Conservation (phyloP, 495 filamentous ascomycete species). For the Penicillium chermesinum region DNA sequence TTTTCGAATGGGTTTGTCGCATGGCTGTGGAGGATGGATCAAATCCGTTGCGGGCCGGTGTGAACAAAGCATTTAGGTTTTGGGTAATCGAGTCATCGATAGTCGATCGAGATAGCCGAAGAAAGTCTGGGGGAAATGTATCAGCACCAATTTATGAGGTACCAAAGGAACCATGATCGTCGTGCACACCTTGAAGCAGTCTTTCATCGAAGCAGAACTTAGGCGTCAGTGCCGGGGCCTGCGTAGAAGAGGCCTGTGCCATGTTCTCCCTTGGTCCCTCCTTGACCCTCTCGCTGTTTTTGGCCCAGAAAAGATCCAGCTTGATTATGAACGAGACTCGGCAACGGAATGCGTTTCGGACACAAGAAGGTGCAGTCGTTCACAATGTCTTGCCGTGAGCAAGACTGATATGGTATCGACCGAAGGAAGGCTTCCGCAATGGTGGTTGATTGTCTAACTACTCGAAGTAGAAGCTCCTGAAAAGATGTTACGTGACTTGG, state of each 20-base stretch:
- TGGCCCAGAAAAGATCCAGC: constrained; percentile 44
- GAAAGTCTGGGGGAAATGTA: constrained; percentile 69
- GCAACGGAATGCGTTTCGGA: too few relatives aligned
- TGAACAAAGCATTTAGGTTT: constrained; percentile 85
- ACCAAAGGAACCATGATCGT: background rate
- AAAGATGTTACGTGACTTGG: background rate
- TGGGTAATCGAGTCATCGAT: constrained; percentile 93
- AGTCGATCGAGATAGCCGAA: constrained; percentile 76
- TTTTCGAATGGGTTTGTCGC: constrained; percentile 43
- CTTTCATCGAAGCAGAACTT: constrained; percentile 92
- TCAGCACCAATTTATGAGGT: too few relatives aligned
- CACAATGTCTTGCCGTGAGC: too few relatives aligned
- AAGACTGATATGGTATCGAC: too few relatives aligned
- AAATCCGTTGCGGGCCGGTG: constrained; percentile 65
- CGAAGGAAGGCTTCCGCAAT: background rate
- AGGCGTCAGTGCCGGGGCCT: constrained; percentile 64
- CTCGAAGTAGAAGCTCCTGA: background rate
- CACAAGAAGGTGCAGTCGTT: too few relatives aligned
- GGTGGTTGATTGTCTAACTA: background rate
- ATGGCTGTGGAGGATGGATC: constrained; percentile 72
- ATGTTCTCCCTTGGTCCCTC: constrained; percentile 40
- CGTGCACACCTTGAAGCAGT: constrained; percentile 68
- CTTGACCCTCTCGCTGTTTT: constrained; percentile 17
- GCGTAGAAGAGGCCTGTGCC: constrained; percentile 51
- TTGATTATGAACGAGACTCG: constrained; percentile 13